Percentiles rank a stretch among this genome's conserved stretches.
Conservation (phyloP, 2,329 filamentous ascomycete species). For the Sporothrix pallida region DNA sequence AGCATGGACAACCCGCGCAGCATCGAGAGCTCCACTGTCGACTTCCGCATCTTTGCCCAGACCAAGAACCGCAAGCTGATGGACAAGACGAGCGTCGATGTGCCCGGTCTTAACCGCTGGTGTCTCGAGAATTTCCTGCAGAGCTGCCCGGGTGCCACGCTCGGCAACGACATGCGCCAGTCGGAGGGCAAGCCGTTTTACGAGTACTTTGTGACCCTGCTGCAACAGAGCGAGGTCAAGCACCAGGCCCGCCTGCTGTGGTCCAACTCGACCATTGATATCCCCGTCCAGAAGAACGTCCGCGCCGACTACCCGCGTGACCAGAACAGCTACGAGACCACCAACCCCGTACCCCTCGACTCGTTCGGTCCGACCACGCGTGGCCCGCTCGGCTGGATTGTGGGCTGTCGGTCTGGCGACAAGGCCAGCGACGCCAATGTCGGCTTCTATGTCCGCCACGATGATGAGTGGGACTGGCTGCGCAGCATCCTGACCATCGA, state of each 20-base stretch:
- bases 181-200: slow-evolving; percentile 40
- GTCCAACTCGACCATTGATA: slow-evolving; percentile 37
- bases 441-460: slow-evolving; percentile 49
- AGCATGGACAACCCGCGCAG: slow-evolving; percentile 42
- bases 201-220: slow-evolving; percentile 40
- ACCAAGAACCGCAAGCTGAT: slow-evolving; percentile 45
- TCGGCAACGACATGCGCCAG: slow-evolving; percentile 41
- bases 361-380: slow-evolving; percentile 40
- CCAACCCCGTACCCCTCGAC: slow-evolving; percentile 35
- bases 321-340: slow-evolving; percentile 39
- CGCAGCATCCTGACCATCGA: slow-evolving; percentile 46
- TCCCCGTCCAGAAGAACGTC: slow-evolving; percentile 39
- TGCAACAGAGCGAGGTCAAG: slow-evolving; percentile 40
- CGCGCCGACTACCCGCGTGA: slow-evolving; percentile 37
- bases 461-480: slow-evolving; percentile 51
- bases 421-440: slow-evolving; percentile 49
- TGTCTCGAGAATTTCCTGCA: slow-evolving; percentile 41
- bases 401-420: slow-evolving; percentile 48
- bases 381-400: slow-evolving; percentile 44
- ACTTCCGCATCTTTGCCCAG: slow-evolving; percentile 49
- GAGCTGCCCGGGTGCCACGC: slow-evolving; percentile 39
- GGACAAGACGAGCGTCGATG: slow-evolving; percentile 33
- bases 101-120: slow-evolving; percentile 38
- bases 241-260: slow-evolving; percentile 39
- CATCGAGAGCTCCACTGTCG: slow-evolving; percentile 46